phyloP scores from a whole-genome alignment of 2,329 filamentous ascomycete genomes.

The Penicillium expansum region DNA sequence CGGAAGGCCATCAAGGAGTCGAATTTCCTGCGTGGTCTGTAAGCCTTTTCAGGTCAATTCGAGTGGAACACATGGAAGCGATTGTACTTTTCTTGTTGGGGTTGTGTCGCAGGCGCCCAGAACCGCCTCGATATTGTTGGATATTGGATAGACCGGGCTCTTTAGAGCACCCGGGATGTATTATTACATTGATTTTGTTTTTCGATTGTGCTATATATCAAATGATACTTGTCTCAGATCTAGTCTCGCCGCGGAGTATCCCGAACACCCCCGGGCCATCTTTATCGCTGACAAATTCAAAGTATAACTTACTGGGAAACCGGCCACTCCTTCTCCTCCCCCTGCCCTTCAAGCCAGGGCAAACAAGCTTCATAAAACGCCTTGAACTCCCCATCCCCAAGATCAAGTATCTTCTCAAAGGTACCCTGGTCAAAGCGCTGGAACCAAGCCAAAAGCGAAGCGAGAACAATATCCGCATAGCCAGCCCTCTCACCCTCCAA shows the following conservation, averaged over 20 bases:
- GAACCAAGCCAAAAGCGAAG: conserved; percentile 26
- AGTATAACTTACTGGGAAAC: conserved; percentile 12
- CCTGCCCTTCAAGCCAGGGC: conserved; percentile 35
- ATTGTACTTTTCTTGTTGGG: conserved; percentile 10
- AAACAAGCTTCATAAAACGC: conserved; percentile 30
- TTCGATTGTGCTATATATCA: conserved; percentile 29
- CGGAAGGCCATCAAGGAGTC: conserved; percentile 47
- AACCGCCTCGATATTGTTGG: conserved; percentile 10
- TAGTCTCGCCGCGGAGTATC: background rate
- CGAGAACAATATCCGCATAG: conserved; percentile 32
- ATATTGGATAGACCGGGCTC: conserved; percentile 13
- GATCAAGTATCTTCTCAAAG: conserved; percentile 24
- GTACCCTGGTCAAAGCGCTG: conserved; percentile 23
- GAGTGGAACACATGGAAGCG: conserved; percentile 7
- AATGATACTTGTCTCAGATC: conserved; percentile 17
- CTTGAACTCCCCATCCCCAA: conserved; percentile 31
- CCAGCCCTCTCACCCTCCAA: conserved; percentile 33
- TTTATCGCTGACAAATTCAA: background rate
- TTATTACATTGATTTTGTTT: conserved; percentile 29
- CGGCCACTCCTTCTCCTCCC: conserved; percentile 35
- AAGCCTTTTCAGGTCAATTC: conserved; percentile 14
- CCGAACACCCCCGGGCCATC: background rate
- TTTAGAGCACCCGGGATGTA: conserved; percentile 25
- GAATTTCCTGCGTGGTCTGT: conserved; percentile 50
- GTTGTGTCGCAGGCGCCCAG: conserved; percentile 10